These are phyloP conservation scores for Fomitopsis palustris DNA, from an alignment of 1,284 basidiomycete genomes.

Conservation along the genomic window DNA sequence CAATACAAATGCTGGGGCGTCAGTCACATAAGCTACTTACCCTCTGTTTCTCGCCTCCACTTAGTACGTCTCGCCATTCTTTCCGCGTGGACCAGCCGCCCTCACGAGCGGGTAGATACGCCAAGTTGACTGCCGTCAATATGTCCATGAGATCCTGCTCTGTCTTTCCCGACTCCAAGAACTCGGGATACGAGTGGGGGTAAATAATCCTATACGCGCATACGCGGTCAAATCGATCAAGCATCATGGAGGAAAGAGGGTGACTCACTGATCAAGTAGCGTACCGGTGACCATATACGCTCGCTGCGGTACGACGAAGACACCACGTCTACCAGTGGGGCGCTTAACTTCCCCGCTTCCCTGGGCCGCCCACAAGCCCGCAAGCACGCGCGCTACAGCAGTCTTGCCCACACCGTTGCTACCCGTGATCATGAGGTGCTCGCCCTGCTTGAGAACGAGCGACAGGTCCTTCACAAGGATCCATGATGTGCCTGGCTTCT, in stretches of 20 bases:
- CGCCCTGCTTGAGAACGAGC: conserved; percentile 69
- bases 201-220: conserved; percentile 57
- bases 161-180: conserved; percentile 60
- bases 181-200: conserved; percentile 81
- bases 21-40: conserved; percentile 36
- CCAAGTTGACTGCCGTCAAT: conserved; percentile 78
- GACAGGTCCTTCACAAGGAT: conserved; percentile 75
- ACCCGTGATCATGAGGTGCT: conserved; percentile 94
- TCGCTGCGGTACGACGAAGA: conserved; percentile 91
- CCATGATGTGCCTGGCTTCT: conserved; percentile 24
- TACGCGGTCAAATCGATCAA: neutral
- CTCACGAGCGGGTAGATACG: conserved; percentile 84
- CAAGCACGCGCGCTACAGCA: conserved; percentile 86
- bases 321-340: conserved; percentile 45
- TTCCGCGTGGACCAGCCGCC: conserved; percentile 89
- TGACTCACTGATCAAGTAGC: conserved; percentile 77
- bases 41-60: conserved; percentile 94
- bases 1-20: neutral
- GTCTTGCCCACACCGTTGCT: conserved; percentile 95
- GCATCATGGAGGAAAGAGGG: neutral
- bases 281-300: conserved; percentile 89
- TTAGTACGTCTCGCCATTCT: conserved; percentile 95
- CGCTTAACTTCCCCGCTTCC: conserved; percentile 41
- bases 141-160: conserved; percentile 72
- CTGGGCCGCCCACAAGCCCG: conserved; percentile 80